Base-by-base conservation (phyloP, 441 rosid genomes). In the Gossypium schwendimanii region DNA sequence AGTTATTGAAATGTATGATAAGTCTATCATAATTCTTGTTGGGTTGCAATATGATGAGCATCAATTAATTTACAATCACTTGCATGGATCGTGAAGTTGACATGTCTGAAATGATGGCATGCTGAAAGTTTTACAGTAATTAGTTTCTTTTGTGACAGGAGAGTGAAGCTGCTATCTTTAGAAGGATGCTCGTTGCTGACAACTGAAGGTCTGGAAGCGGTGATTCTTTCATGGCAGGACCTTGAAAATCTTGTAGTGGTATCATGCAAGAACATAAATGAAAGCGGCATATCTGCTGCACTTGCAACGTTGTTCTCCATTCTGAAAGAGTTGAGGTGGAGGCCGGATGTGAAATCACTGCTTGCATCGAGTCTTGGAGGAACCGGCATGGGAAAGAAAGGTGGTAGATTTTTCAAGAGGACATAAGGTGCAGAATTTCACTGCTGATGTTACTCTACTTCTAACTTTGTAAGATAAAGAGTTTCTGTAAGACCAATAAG, bases 371-470 rank as follows among this genome's bases (percentile, higher is more conserved):
- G 77, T 75, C 88, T 89, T 9, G 78, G 53, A 15, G 84, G 81
- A 60, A 66, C 82, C n/a, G 91, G 87, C 52, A 83, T 87, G 74
- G 89, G 94, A 66, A 86, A 74, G 63, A 86, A 84, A 80, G 94
- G 92, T n/a, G 80, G 91, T 77, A 89, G 81, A 79, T 85, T 87
- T 77, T 83, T 89, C 81, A 89, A 80, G 71, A 91, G 83, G 85
- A 68, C 84, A 14, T 79, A 80, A 84, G 73, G 69, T 45, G 49
- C 58, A 21, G 62, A 76, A 72, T 70, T 68, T 54, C 64, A 4
- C 17, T 47, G 17, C 11, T 23, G 11, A 6, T 66, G 57, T 65
- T 20, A 31, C 33, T 31, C 33, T 31, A 31, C 69, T 63, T 41
- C 28, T 63, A 39, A 45, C 15, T 12, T 26, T 23, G 50, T 6